Conservation (phyloP, 2,329 filamentous ascomycete species). For the Penicillium sp. region DNA sequence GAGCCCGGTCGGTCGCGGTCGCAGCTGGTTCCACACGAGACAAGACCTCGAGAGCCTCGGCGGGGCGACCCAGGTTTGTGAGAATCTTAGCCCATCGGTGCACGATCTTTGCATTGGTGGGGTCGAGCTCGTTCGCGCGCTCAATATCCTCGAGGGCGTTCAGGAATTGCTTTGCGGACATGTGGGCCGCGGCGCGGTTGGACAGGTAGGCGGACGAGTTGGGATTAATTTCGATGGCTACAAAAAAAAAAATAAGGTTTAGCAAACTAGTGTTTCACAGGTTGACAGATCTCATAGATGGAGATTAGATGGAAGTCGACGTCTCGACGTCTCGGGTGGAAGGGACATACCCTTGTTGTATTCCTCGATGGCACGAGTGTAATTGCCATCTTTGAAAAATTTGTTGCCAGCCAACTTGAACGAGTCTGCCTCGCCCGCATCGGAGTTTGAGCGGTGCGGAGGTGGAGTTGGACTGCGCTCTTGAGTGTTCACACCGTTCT, state of each 20-base stretch:
- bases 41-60: constrained; percentile 83
- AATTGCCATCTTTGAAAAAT: constrained; percentile 94
- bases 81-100: constrained; percentile 87
- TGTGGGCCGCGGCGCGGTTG: constrained; percentile 92
- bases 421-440: constrained; percentile 76
- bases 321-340: background rate
- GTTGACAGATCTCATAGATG: background rate
- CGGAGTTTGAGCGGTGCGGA: constrained; percentile 49
- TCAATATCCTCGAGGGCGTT: constrained; percentile 85
- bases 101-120: constrained; percentile 82
- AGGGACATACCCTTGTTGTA: constrained; percentile 80
- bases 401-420: constrained; percentile 95
- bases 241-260: constrained; percentile 16
- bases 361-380: constrained; percentile 81
- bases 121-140: constrained; percentile 78
- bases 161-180: constrained; percentile 77
- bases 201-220: constrained; percentile 86
- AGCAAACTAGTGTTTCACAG: background rate
- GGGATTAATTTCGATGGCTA: constrained; percentile 86
- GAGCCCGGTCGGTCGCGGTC: constrained; percentile 79
- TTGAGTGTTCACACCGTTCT: constrained; percentile 35
- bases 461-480: constrained; percentile 49
- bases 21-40: constrained; percentile 76
- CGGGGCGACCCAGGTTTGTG: constrained; percentile 79
- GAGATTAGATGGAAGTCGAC: constrained; percentile 1